Evolutionary conservation across 2,329 filamentous ascomycete genomes (phyloP).

Genomic region (Aspergillus viridinutans): DNA sequence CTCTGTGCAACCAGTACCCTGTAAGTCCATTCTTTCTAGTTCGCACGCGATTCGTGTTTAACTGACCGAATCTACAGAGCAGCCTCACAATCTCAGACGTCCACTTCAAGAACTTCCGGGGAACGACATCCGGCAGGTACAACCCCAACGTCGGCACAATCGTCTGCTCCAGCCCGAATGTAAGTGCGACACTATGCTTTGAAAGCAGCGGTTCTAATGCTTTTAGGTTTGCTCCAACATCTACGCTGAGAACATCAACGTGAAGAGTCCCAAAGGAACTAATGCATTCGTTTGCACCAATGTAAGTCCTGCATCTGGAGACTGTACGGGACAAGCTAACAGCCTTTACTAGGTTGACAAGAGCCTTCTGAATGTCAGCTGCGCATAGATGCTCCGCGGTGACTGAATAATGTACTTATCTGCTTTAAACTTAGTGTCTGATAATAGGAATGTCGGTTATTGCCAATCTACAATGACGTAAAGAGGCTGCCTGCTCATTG

Average conservation of each 20-base stretch:
- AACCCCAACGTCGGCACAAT: constrained; percentile 45
- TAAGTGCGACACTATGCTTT: constrained; percentile 29
- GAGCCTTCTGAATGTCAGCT: constrained; percentile 33
- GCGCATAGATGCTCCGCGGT: constrained; percentile 12
- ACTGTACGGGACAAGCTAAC: neutral
- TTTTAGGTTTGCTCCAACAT: constrained; percentile 45
- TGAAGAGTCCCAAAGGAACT: constrained; percentile 46
- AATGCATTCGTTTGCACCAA: constrained; percentile 44
- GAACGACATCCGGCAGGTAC: constrained; percentile 47
- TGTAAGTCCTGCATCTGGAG: constrained; percentile 22
- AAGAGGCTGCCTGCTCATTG: too few species aligned
- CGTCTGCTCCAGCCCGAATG: constrained; percentile 46
- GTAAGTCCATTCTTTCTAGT: constrained; percentile 26
- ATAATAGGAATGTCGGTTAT: neutral
- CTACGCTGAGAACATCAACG: constrained; percentile 42
- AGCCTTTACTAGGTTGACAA: constrained; percentile 24
- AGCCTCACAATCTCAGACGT: constrained; percentile 54
- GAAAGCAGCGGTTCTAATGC: neutral
- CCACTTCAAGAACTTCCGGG: constrained; percentile 53
- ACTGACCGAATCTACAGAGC: constrained; percentile 17
- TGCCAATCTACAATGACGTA: neutral
- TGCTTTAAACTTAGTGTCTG: neutral
- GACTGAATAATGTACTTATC: neutral
- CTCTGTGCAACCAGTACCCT: constrained; percentile 57
- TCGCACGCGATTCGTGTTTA: too few species aligned